Conservation (phyloP, 2,329 filamentous ascomycete genomes). For the Neoascochyta sp. region DNA sequence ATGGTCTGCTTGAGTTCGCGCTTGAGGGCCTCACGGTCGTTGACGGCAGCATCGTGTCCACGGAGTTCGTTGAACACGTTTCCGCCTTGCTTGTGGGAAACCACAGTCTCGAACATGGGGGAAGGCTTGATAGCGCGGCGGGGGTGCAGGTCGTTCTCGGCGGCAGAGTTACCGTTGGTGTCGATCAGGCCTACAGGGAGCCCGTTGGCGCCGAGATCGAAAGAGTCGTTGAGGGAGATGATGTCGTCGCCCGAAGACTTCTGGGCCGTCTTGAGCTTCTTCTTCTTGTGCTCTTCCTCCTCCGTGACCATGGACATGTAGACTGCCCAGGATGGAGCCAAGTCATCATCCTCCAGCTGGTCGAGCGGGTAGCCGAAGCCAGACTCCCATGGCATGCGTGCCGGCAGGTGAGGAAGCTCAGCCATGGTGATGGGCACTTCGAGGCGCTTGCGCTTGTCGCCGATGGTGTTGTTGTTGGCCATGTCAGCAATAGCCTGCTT, state of each 20-base stretch:
- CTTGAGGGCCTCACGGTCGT: conserved; percentile 15
- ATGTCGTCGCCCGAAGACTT: conserved; percentile 9
- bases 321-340: conserved; percentile 31
- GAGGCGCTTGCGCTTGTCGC: conserved; percentile 30
- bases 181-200: conserved; percentile 13
- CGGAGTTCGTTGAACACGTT: conserved; percentile 31
- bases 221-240: conserved; percentile 23
- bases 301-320: conserved; percentile 26
- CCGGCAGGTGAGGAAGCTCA: conserved; percentile 27
- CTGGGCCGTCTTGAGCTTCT: conserved; percentile 21
- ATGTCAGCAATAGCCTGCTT: conserved; percentile 18
- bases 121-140: conserved; percentile 29
- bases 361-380: conserved; percentile 30
- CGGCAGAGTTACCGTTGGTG: conserved; percentile 21
- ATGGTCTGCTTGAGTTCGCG: conserved; percentile 3
- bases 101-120: conserved; percentile 27
- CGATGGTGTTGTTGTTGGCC: conserved; percentile 14
- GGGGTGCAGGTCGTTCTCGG: conserved; percentile 25
- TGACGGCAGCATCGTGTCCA: conserved; percentile 12
- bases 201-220: conserved; percentile 5
- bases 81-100: conserved; percentile 14
- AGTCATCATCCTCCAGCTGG: conserved; percentile 24
- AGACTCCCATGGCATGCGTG: conserved; percentile 31
- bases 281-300: conserved; percentile 16
- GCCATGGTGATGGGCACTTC: conserved; percentile 21